Base-by-base conservation (phyloP, 1,284 basidiomycete genomes). In the Sporisorium graminicola region DNA sequence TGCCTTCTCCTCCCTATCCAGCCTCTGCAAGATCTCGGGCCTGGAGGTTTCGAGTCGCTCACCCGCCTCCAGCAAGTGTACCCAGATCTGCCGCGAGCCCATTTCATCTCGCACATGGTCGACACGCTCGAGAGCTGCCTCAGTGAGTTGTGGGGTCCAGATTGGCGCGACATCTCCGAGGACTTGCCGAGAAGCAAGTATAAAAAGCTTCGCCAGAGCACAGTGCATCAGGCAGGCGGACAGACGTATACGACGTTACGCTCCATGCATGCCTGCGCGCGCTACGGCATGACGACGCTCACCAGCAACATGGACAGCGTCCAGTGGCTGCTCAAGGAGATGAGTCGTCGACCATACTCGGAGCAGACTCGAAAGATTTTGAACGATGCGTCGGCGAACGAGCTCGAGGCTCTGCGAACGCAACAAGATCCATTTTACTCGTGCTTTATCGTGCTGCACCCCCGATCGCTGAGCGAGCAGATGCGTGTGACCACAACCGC, bases 301-400 rank as follows among this genome's bases (percentile, higher is more conserved):
- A 74, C 78, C 5, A 78, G 73, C 35, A 80, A 80, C 47, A 69
- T 78, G 58, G 63, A 70, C 35, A 79, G 78, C 49, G 55, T 81
- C 22, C 77, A 71, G 57, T 81, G 78, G 78, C 69, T 81, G 47
- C 56, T 80, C 37, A 71, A 72, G 44, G 63, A 77, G 57, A 69
- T 76, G 65, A 58, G 56, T n/a, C 49, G 70, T 2, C 31, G 62
- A 6, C 59, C 66, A n/a, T 65, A 65, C 29, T 63, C 67, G 35
- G 35, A 57, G 29, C 55, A 58, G 14, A 58, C 65, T 5, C 27
- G 40, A 43, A 42, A 26, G 35, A 24, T 68, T 8, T 24, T 61
- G 27, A 18, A 49, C 5, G 52, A 58, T 14, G 55, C 54, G 9
- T 47, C 35, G 12, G 26, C 14, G 9, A 4, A 63, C 9, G 65